Evolutionary conservation across 169 alveolate species (phyloP), one percentile per base, ranked within the genome.

Genomic region (Cystoisospora suis): DNA sequence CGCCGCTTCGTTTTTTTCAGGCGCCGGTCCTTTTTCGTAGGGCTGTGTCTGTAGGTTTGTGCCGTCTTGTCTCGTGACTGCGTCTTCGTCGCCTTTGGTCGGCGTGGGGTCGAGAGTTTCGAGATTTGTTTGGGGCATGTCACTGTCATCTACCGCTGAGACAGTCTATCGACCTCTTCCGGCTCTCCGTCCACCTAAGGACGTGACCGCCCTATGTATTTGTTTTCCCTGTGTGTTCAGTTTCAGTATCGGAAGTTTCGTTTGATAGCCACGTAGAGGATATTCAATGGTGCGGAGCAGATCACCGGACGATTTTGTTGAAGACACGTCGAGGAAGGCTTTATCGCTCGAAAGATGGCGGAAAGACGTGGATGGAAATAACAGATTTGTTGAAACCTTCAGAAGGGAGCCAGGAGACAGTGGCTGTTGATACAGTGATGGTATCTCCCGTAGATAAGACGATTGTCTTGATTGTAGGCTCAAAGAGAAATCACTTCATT

Each of bases 321-420:
- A 86, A 85, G 77, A 92, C 96, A 5, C 81, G 77, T 27, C 87
- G 85, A 23, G 95, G 95, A 53, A 95, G 95, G 6, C 93, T 94
- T 70, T 94, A 94, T 65, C 90, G 96, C 32, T 90, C 94, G 59
- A 72, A 89, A 75, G 94, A 94, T 38, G 92, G 95, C 45, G 96
- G 96, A 46, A 94, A 94, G 86, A 89, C 92, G 38, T 94, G 96
- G 96, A 91, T 91, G 58, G 96, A 94, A 75, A 94, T 94, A 58
- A 93, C 95, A 17, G 95, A 93, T 79, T 38, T 72, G 38, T 27
- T 90, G 59, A 42, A 47, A 53, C 34, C 87, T 47, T 47, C 81
- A 34, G 79, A 89, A 69, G 4, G 32, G n/a, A 12, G 59, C 44
- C 4, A 29, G 27, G 77, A 20, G 23, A 3, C 90, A 69, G 47